These are phyloP conservation scores for Melanogaster broomeanus DNA, from an alignment of 768 basidiomycete genomes.

Conservation along the genomic window DNA sequence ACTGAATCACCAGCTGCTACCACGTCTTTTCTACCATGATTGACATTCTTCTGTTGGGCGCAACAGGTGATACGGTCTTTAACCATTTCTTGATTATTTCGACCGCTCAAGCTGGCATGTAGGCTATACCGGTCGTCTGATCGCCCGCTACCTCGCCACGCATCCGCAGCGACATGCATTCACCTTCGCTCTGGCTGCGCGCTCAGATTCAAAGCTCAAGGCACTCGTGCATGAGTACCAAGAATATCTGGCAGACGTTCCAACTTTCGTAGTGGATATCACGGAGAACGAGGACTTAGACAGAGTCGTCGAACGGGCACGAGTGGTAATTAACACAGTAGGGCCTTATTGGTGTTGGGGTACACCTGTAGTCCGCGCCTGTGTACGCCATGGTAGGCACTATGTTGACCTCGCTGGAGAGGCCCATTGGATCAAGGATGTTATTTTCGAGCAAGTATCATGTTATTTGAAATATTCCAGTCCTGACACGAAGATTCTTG, in stretches of 20 bases:
- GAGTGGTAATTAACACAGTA: conserved; percentile 75
- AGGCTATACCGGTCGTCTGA: conserved; percentile 73
- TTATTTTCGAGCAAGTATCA: conserved; percentile 55
- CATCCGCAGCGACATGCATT: conserved; percentile 64
- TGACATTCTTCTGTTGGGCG: conserved; percentile 72
- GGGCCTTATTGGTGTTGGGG: conserved; percentile 78
- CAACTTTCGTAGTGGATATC: conserved; percentile 59
- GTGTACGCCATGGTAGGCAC: conserved; percentile 71
- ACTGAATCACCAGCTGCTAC: neutral
- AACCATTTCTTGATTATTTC: neutral
- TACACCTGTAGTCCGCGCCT: conserved; percentile 77
- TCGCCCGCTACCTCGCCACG: conserved; percentile 61
- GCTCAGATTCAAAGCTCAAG: conserved; percentile 64
- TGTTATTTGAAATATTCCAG: conserved; percentile 2
- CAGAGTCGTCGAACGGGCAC: conserved; percentile 51
- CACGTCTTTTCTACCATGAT: conserved; percentile 29
- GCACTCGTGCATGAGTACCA: conserved; percentile 47
- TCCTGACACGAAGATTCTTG: conserved; percentile 13
- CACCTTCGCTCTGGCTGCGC: conserved; percentile 68
- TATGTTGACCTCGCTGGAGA: conserved; percentile 89
- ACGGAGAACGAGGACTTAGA: conserved; percentile 54
- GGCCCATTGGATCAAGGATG: conserved; percentile 60
- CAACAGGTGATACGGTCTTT: conserved; percentile 45
- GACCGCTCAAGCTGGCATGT: conserved; percentile 10
- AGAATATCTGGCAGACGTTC: conserved; percentile 42